Evolutionary conservation across 768 basidiomycete species (phyloP).

Genomic region (Exsudoporus frostii): DNA sequence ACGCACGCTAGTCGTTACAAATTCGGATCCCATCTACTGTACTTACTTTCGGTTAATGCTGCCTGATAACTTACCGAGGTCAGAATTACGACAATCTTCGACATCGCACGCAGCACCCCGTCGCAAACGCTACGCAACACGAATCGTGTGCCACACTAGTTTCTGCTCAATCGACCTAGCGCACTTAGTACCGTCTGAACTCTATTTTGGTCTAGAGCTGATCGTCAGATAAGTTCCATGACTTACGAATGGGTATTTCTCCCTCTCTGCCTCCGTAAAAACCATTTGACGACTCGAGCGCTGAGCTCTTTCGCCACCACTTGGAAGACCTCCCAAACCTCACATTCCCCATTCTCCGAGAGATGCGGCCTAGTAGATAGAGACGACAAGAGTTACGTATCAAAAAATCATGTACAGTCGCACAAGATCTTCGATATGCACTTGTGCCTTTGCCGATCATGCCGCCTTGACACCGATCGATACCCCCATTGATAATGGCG

Average conservation of each 20-base stretch:
- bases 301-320: conserved; percentile 37
- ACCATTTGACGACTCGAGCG: conserved; percentile 33
- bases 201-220: not conserved
- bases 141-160: conserved; percentile 33
- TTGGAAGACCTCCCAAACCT: conserved; percentile 39
- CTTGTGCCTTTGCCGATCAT: conserved; percentile 55
- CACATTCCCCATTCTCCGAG: conserved; percentile 48
- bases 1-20: too few relatives aligned
- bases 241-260: conserved; percentile 15
- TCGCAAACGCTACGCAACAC: conserved; percentile 40
- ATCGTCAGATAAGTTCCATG: not conserved
- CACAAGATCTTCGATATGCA: conserved; percentile 51
- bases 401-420: too few relatives aligned
- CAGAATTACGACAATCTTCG: not conserved
- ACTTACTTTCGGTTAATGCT: too few relatives aligned
- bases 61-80: conserved; percentile 2
- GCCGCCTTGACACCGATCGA: conserved; percentile 48
- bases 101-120: conserved; percentile 28
- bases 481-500: conserved; percentile 38
- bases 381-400: conserved; percentile 6
- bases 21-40: too few relatives aligned
- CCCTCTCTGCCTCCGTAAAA: conserved; percentile 34
- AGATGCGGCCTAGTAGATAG: conserved; percentile 33
- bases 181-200: conserved; percentile 16
- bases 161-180: conserved; percentile 18